Percentiles rank a stretch among this genome's conserved stretches.
Conservation (phyloP, 441 rosid genomes). For the Pelargonium australe region DNA sequence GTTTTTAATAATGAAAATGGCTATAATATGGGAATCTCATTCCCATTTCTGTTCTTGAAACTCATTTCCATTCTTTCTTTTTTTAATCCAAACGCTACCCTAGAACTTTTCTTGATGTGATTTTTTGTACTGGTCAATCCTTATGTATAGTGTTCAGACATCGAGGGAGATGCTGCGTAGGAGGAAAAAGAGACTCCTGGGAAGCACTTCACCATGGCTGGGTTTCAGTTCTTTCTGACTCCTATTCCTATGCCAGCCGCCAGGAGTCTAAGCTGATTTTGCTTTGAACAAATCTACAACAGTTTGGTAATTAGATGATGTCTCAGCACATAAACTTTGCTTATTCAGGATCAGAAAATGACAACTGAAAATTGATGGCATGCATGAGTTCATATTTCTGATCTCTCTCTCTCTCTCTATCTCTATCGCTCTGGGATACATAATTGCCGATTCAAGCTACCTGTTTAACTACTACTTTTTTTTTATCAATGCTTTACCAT, state of each 20-base stretch:
- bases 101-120: background rate
- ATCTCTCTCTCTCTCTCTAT: background rate
- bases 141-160: conserved; percentile 3
- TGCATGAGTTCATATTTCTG: background rate
- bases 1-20: no score
- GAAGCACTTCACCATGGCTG: no score
- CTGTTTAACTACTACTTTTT: background rate
- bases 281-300: background rate
- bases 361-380: background rate
- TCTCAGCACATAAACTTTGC: no score
- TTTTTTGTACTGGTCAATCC: background rate
- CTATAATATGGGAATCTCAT: no score
- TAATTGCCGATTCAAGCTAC: background rate
- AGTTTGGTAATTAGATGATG: background rate
- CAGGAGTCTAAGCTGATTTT: background rate
- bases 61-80: no score
- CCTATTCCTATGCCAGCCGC: background rate
- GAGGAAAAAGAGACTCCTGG: background rate
- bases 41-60: no score
- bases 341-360: background rate
- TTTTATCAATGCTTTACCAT: background rate
- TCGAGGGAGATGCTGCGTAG: background rate
- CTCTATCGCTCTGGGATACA: background rate
- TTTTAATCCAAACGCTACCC: no score
- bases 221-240: background rate